Evolutionary conservation across 2,329 filamentous ascomycete genomes (phyloP).

Genomic region (Chaetomium strumarium): DNA sequence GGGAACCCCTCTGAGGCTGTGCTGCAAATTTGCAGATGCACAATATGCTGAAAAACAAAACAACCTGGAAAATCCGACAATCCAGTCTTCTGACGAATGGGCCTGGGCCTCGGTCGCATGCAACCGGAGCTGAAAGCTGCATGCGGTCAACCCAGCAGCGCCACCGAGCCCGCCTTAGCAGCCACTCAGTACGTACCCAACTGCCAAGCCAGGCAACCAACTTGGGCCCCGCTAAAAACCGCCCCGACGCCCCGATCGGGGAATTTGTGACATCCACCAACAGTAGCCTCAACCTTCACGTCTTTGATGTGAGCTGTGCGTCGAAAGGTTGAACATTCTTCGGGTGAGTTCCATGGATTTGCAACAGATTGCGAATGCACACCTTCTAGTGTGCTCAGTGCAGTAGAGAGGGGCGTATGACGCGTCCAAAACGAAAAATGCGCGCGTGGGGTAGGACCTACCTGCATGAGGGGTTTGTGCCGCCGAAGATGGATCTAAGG

Average conservation of each 20-base stretch:
- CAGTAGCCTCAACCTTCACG: not conserved
- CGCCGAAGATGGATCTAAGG: conserved; percentile 8
- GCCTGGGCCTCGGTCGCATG: conserved; percentile 20
- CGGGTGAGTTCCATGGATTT: not conserved
- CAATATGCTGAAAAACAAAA: conserved; percentile 29
- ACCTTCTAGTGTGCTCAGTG: conserved; percentile 6
- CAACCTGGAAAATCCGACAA: conserved; percentile 28
- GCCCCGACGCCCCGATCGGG: conserved; percentile 9
- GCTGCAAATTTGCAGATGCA: conserved; percentile 32
- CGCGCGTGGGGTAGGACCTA: conserved; percentile 8
- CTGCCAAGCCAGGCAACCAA: conserved; percentile 19
- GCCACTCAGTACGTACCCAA: conserved; percentile 6
- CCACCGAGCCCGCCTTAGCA: conserved; percentile 18
- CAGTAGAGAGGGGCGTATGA: conserved; percentile 2
- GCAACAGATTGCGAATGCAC: conserved; percentile 5
- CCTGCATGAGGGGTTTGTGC: conserved; percentile 1
- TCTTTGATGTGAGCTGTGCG: too few relatives aligned
- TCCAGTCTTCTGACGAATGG: conserved; percentile 26
- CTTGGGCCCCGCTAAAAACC: conserved; percentile 5
- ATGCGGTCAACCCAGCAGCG: conserved; percentile 27
- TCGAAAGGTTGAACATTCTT: too few relatives aligned
- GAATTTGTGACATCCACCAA: not conserved
- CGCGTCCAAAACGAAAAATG: conserved; percentile 10
- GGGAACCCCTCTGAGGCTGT: conserved; percentile 28
- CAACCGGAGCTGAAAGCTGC: conserved; percentile 32